Evolutionary conservation across 1,284 basidiomycete species (phyloP).

Genomic region (Leccinum ambiguum): DNA sequence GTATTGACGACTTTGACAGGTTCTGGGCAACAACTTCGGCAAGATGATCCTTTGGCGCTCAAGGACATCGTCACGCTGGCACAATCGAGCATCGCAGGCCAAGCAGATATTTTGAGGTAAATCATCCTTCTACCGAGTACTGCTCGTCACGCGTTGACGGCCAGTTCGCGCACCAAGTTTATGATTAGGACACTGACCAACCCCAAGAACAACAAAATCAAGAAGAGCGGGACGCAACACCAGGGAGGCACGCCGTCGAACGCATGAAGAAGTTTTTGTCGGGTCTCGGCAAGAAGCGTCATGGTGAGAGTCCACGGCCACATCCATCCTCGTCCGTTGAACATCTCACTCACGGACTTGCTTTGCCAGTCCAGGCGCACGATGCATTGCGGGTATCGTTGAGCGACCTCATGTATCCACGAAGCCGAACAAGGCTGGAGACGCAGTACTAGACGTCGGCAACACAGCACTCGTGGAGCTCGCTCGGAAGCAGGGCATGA

Average conservation of each 20-base stretch:
- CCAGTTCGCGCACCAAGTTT: constrained; percentile 80
- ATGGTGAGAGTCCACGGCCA: constrained; percentile 45
- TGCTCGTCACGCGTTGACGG: constrained; percentile 4
- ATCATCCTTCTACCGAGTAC: background rate
- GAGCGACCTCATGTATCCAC: constrained; percentile 23
- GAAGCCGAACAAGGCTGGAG: constrained; percentile 10
- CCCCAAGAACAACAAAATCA: constrained; percentile 88
- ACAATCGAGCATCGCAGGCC: constrained; percentile 65
- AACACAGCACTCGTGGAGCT: constrained; percentile 58
- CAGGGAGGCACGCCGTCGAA: constrained; percentile 71
- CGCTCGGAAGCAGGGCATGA: constrained; percentile 43
- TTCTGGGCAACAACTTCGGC: constrained; percentile 85
- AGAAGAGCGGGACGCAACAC: constrained; percentile 57
- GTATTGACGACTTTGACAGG: constrained; percentile 43
- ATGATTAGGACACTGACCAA: constrained; percentile 92
- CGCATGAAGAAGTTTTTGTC: constrained; percentile 84
- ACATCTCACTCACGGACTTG: no score
- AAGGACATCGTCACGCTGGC: constrained; percentile 86
- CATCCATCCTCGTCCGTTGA: background rate
- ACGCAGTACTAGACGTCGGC: constrained; percentile 32
- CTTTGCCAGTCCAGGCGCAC: no score
- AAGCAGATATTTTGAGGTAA: constrained; percentile 62
- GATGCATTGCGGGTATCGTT: no score
- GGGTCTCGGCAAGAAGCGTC: constrained; percentile 70
- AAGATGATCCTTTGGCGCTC: constrained; percentile 83